phyloP scores from a whole-genome alignment of 2,329 filamentous ascomycete genomes.

The Penicillium sp. region DNA sequence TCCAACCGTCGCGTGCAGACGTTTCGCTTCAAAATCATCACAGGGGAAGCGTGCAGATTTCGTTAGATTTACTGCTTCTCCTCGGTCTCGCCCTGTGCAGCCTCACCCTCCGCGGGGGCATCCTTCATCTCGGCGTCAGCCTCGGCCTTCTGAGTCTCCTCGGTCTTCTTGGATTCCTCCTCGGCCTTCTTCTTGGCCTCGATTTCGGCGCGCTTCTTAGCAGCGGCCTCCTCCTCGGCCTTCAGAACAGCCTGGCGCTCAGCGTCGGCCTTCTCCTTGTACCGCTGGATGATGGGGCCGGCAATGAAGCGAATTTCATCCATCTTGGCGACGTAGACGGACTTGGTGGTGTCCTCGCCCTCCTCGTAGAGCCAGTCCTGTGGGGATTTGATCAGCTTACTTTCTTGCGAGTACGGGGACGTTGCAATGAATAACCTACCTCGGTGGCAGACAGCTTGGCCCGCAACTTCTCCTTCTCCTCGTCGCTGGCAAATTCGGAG shows the following conservation, averaged over 20 bases:
- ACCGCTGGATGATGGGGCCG: conserved; percentile 87
- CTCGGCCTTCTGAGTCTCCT: conserved; percentile 42
- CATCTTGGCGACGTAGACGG: conserved; percentile 88
- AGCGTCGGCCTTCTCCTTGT: conserved; percentile 89
- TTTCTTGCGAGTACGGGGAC: neutral
- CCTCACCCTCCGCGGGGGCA: conserved; percentile 47
- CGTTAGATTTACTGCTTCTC: conserved; percentile 38
- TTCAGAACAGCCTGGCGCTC: conserved; percentile 72
- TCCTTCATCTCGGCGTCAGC: conserved; percentile 60
- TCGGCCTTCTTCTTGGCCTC: conserved; percentile 77
- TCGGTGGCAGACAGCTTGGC: conserved; percentile 79
- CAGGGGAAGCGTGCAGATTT: conserved; percentile 4
- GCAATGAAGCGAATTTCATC: conserved; percentile 90
- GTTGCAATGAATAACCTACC: conserved; percentile 57
- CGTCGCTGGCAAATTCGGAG: conserved; percentile 80
- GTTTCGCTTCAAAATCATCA: too few relatives aligned
- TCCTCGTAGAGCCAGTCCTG: conserved; percentile 99
- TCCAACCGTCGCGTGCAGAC: too few relatives aligned
- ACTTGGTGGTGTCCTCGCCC: conserved; percentile 90
- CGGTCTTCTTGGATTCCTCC: conserved; percentile 60
- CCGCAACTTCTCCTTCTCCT: conserved; percentile 85
- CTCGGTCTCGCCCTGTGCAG: conserved; percentile 33
- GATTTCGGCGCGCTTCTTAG: conserved; percentile 61
- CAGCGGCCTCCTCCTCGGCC: conserved; percentile 63
- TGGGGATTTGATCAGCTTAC: conserved; percentile 20